Base-by-base conservation (phyloP, 1,284 basidiomycete species). In the Pseudozyma sp. region DNA sequence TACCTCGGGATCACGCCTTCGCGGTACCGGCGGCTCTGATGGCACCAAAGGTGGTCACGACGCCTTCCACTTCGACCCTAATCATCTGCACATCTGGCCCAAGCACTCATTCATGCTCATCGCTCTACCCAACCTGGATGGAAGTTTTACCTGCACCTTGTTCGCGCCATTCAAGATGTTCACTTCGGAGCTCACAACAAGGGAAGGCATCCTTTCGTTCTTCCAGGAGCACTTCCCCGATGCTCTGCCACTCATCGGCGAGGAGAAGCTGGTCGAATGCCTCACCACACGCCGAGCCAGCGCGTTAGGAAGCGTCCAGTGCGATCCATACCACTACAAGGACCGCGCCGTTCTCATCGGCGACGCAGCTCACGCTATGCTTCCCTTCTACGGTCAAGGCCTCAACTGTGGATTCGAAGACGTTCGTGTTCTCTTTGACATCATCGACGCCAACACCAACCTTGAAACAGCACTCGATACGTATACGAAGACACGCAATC, bases 61-160 rank as follows among this genome's bases (percentile, higher is more conserved):
- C 19, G 72, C 69, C 86, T 99, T 93, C 87, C 88, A 90, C 54
- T 90, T 99, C 86, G 94, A 97, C 88, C 92, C 93, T 75, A 92
- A 93, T 86, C 93, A 98, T 86, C 90, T 99, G 75, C 97, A 99
- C 87, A 98, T 99, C 84, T 99, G 96, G 96, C 97, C 96, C 64
- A 91, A 95, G 83, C 93, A 95, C 86, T 92, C 93, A 54, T 98
- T 97, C 88, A 99, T 99, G 96, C 90, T 99, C 80, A 97, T 99
- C 82, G 97, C 94, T 18, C 90, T 99, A 55, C 94, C 96, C 73
- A 99, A 84, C 55, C 40, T 60, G 36, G 87, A 88, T 73, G 83
- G 86, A 42, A 86, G 86, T 9, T 88, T 89, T 79, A 88, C 88
- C 0, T 85, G 87, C 86, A 97, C 95, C 21, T 88, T 99, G 69